Percentiles rank a stretch among this genome's conserved stretches.
These are phyloP conservation scores for Limnanthes douglasii DNA, from an alignment of 345 rosid genomes.

Conservation along the genomic window DNA sequence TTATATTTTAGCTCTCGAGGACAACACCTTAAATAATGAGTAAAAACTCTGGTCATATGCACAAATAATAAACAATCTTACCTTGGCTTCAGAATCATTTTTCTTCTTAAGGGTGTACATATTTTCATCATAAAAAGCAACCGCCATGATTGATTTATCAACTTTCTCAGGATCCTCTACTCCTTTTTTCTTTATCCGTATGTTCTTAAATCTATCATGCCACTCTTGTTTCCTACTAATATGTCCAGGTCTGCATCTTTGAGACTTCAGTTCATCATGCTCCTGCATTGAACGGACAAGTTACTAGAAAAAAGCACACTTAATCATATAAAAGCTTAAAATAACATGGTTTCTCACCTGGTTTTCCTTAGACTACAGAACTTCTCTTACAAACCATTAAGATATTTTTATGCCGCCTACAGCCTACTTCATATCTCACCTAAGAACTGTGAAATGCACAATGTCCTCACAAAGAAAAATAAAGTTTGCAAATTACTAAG, in stretches of 20 bases:
- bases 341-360: not conserved
- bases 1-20: too few species aligned
- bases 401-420: too few species aligned
- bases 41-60: not conserved
- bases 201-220: conserved; percentile 69
- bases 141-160: conserved; percentile 51
- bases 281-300: conserved; percentile 20
- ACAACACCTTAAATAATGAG: not conserved
- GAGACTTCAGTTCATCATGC: conserved; percentile 37
- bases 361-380: too few species aligned
- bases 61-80: conserved; percentile 8
- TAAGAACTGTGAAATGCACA: too few species aligned
- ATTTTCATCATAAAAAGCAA: conserved; percentile 57
- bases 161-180: conserved; percentile 40
- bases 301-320: conserved; percentile 3
- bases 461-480: too few species aligned
- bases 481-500: too few species aligned
- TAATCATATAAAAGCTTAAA: not conserved
- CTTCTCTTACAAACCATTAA: too few species aligned
- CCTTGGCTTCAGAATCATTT: conserved; percentile 78
- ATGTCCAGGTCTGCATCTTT: conserved; percentile 43
- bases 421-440: too few species aligned
- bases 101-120: conserved; percentile 39
- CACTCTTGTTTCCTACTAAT: conserved; percentile 63
- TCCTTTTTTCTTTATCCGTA: conserved; percentile 50